Evolutionary conservation across 306 rosid species (phyloP).

Genomic region (Castanospermum australe): DNA sequence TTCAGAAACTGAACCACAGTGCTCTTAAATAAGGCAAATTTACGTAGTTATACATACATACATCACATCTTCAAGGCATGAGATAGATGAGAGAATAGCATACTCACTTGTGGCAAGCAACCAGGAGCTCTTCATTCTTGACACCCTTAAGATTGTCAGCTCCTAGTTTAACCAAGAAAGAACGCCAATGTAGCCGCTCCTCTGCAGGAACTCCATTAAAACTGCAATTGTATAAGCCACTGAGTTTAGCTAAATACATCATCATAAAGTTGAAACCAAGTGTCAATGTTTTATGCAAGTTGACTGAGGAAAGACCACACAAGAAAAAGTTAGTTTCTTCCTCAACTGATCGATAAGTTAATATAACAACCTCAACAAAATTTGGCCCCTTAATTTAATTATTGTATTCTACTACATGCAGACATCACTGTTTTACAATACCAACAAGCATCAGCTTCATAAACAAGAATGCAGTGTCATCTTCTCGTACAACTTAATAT

Average conservation of each 20-base stretch:
- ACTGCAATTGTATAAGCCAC: slow-evolving; percentile 37
- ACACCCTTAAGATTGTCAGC: slow-evolving; percentile 93
- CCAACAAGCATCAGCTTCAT: background rate
- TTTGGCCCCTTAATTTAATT: background rate
- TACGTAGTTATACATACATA: background rate
- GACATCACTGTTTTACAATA: background rate
- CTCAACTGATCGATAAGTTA: too few relatives aligned
- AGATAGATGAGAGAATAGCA: background rate
- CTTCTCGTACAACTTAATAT: background rate
- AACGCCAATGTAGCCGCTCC: slow-evolving; percentile 95
- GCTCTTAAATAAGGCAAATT: slow-evolving; percentile 6
- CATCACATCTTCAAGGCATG: background rate
- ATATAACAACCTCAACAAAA: background rate
- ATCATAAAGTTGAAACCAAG: background rate
- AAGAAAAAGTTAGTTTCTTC: background rate
- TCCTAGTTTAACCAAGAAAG: slow-evolving; percentile 90
- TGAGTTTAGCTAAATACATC: background rate
- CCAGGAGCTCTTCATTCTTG: slow-evolving; percentile 91
- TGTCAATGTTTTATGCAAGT: background rate
- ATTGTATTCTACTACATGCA: background rate
- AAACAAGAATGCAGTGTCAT: background rate
- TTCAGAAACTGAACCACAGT: background rate
- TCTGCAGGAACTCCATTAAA: slow-evolving; percentile 96
- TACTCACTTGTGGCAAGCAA: slow-evolving; percentile 92
- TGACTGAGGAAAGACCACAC: background rate